Conservation (phyloP, 345 rosid species). For the Gossypium rotundifolium region DNA sequence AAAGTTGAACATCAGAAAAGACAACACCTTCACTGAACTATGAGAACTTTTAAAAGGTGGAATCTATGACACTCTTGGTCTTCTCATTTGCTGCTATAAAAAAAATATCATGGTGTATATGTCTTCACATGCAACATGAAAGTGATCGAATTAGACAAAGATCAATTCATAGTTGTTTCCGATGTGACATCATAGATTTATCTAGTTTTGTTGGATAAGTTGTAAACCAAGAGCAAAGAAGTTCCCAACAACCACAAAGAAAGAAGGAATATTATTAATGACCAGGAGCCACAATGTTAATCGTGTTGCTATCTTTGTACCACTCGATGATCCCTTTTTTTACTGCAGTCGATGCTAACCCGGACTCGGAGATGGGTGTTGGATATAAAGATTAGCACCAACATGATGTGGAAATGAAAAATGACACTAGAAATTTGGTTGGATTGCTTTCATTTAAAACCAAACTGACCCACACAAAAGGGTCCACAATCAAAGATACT, state of each 20-base stretch:
- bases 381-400: neutral
- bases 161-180: neutral
- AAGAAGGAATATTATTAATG: too few relatives aligned
- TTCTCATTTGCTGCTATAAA: neutral
- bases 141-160: neutral
- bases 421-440: neutral
- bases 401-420: neutral
- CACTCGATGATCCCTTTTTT: too few relatives aligned
- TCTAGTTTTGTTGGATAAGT: neutral
- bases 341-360: too few relatives aligned
- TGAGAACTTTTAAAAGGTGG: neutral
- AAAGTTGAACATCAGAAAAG: neutral
- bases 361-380: neutral
- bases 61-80: neutral
- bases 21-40: neutral
- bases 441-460: neutral
- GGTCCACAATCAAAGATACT: conserved; percentile 4
- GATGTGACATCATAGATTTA: neutral
- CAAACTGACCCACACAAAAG: conserved; percentile 4
- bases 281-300: neutral
- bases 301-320: neutral
- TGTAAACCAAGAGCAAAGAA: neutral
- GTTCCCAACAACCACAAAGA: neutral
- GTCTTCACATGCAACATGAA: neutral
- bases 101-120: neutral